phyloP scores from a whole-genome alignment of 2,329 filamentous ascomycete species.

The Sclerotinia subarctica region DNA sequence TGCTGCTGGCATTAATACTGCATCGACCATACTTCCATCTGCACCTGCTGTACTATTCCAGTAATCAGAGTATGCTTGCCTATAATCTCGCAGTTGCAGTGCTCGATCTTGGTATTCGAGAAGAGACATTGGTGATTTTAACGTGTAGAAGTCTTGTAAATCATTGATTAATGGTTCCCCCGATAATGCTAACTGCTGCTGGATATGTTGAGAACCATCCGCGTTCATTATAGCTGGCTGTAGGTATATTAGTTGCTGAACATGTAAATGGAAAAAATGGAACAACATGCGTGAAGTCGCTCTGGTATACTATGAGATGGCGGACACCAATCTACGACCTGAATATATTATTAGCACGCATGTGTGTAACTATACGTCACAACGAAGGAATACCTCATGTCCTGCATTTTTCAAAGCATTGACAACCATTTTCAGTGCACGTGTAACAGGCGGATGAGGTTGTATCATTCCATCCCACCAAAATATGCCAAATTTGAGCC shows the following conservation, averaged over 20 bases:
- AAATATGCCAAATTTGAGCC: constrained; percentile 53
- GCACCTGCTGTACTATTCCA: constrained; percentile 24
- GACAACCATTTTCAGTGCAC: constrained; percentile 48
- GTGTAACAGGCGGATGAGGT: constrained; percentile 53
- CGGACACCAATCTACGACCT: constrained; percentile 13
- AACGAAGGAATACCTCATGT: not conserved
- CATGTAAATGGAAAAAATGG: too few species aligned
- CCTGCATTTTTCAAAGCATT: not conserved
- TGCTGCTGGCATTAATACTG: constrained; percentile 47
- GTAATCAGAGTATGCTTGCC: constrained; percentile 42
- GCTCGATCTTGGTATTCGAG: constrained; percentile 20
- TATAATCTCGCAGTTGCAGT: constrained; percentile 10
- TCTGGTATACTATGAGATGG: constrained; percentile 18
- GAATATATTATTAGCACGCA: not conserved
- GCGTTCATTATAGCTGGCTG: constrained; percentile 17
- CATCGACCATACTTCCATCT: constrained; percentile 48
- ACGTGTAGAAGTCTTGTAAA: not conserved
- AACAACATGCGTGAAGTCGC: constrained; percentile 11
- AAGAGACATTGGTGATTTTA: constrained; percentile 13
- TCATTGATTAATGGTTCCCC: constrained; percentile 14
- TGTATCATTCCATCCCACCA: constrained; percentile 48
- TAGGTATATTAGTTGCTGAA: not conserved
- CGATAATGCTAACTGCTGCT: constrained; percentile 13
- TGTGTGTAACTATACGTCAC: not conserved
- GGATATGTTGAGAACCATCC: constrained; percentile 16